Conservation (phyloP, 2,329 filamentous ascomycete species). For the Tolypocladium ovalisporum region DNA sequence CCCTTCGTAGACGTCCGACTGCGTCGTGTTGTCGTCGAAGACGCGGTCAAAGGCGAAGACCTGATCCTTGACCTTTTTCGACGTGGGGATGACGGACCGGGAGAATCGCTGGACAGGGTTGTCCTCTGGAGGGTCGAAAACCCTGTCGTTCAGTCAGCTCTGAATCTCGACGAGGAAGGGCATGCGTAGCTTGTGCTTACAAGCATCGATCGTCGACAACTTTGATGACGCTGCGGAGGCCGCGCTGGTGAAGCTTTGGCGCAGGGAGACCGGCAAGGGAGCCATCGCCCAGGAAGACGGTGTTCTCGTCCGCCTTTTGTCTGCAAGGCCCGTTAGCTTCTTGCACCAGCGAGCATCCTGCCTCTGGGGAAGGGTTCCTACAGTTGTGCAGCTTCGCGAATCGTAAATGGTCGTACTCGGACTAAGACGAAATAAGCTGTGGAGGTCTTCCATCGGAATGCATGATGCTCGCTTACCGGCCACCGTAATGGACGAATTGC, state of each 20-base stretch:
- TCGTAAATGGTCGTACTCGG: constrained; percentile 63
- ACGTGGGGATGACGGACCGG: constrained; percentile 66
- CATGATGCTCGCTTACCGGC: constrained; percentile 30
- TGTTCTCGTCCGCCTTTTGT: constrained; percentile 67
- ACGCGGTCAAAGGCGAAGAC: constrained; percentile 95
- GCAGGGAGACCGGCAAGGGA: constrained; percentile 80
- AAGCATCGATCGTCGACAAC: constrained; percentile 93
- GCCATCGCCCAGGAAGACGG: constrained; percentile 90
- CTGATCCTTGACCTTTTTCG: constrained; percentile 93
- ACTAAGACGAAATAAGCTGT: constrained; percentile 33
- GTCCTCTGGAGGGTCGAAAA: constrained; percentile 96
- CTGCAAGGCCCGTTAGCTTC: constrained; percentile 19
- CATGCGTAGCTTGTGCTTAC: constrained; percentile 42
- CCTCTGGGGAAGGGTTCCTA: constrained; percentile 23
- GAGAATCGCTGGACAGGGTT: constrained; percentile 83
- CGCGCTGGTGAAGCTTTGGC: constrained; percentile 76
- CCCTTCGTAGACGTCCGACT: constrained; percentile 88
- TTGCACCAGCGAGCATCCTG: background rate
- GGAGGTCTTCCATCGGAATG: background rate
- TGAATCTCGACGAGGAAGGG: background rate
- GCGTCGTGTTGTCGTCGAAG: constrained; percentile 89
- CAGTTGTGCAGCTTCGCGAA: constrained; percentile 90
- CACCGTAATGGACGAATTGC: constrained; percentile 46
- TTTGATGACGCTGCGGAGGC: constrained; percentile 85
- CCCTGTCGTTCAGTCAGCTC: constrained; percentile 39